These are phyloP conservation scores for Apiospora saccharicola DNA, from an alignment of 2,329 filamentous ascomycete genomes.

Conservation along the genomic window DNA sequence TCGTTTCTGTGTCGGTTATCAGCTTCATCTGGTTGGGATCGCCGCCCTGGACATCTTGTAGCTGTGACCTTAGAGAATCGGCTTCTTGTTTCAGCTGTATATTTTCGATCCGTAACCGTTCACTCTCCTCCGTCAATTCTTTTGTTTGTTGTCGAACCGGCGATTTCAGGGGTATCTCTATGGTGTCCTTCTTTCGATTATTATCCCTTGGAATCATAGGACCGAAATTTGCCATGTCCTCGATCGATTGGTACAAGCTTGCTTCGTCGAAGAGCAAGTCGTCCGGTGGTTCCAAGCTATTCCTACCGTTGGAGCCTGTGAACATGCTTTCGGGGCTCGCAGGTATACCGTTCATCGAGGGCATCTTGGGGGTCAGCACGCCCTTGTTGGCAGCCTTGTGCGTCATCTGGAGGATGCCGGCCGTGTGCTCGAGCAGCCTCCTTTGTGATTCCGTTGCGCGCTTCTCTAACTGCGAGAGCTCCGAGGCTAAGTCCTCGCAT, in stretches of 20 bases:
- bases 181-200: constrained; percentile 48
- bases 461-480: constrained; percentile 82
- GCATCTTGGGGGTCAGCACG: constrained; percentile 49
- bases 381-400: constrained; percentile 76
- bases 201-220: constrained; percentile 31
- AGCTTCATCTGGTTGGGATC: constrained; percentile 53
- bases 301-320: constrained; percentile 68
- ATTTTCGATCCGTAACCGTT: constrained; percentile 56
- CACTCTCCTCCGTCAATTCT: constrained; percentile 57
- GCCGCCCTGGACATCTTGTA: constrained; percentile 46
- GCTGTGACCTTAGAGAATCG: constrained; percentile 42
- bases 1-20: constrained; percentile 68
- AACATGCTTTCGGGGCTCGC: constrained; percentile 81
- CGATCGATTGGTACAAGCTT: constrained; percentile 74
- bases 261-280: constrained; percentile 78
- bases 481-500: constrained; percentile 83
- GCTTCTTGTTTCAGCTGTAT: constrained; percentile 45
- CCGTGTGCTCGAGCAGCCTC: constrained; percentile 86
- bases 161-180: constrained; percentile 67
- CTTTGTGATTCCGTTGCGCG: constrained; percentile 77
- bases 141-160: constrained; percentile 61
- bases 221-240: constrained; percentile 59
- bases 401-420: constrained; percentile 88
- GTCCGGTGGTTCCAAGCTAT: constrained; percentile 61
- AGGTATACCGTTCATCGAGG: constrained; percentile 65